Evolutionary conservation across 2,329 filamentous ascomycete species (phyloP).

Genomic region (Juglanconis oblonga): DNA sequence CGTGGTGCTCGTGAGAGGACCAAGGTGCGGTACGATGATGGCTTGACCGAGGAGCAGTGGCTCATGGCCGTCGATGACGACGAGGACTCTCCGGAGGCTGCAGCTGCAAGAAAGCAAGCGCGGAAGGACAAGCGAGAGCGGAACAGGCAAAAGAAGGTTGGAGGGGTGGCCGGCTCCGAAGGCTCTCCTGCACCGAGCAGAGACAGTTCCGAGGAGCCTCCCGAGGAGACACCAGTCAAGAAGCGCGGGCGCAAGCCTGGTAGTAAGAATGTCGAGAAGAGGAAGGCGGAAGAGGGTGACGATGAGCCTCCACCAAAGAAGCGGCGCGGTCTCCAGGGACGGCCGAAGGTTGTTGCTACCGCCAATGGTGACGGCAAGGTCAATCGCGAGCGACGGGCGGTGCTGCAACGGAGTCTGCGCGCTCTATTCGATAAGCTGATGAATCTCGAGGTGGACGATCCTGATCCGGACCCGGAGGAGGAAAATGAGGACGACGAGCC

Average conservation of each 20-base stretch:
- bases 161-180: constrained; percentile 37
- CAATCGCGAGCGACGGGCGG: constrained; percentile 65
- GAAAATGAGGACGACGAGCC: constrained; percentile 49
- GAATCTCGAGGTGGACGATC: constrained; percentile 76
- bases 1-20: constrained; percentile 94
- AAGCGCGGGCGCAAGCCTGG: constrained; percentile 81
- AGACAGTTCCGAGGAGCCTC: constrained; percentile 74
- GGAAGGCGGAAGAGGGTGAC: constrained; percentile 79
- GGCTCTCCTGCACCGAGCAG: constrained; percentile 76
- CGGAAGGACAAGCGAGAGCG: constrained; percentile 74
- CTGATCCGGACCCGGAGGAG: constrained; percentile 47
- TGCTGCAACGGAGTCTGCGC: constrained; percentile 78
- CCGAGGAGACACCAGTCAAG: constrained; percentile 66
- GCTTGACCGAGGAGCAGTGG: constrained; percentile 98
- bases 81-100: constrained; percentile 89
- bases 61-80: constrained; percentile 96
- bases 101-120: constrained; percentile 84
- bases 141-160: constrained; percentile 67
- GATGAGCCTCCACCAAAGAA: constrained; percentile 77
- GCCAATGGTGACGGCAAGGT: constrained; percentile 54
- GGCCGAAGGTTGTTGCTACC: constrained; percentile 57
- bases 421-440: constrained; percentile 77
- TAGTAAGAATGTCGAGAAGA: constrained; percentile 69
- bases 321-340: constrained; percentile 67
- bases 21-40: constrained; percentile 92